These are phyloP conservation scores for Coprinopsis marcescibilis DNA, from an alignment of 768 basidiomycete species.

Conservation along the genomic window DNA sequence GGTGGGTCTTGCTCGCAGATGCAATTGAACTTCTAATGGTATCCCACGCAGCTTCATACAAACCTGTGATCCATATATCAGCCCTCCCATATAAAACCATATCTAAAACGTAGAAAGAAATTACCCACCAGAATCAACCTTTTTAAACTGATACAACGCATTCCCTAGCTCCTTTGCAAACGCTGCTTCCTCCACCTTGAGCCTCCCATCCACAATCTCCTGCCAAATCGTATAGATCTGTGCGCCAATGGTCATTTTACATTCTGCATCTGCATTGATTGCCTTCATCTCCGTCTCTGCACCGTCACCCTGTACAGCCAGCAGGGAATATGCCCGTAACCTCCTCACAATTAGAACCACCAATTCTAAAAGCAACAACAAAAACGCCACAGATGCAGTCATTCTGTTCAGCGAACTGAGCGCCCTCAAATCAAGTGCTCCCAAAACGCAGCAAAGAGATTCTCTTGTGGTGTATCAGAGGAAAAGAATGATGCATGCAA, in stretches of 20 bases:
- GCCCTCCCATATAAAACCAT: background rate
- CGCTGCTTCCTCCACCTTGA: slow-evolving; percentile 42
- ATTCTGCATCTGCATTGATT: slow-evolving; percentile 4
- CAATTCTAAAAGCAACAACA: slow-evolving; percentile 67
- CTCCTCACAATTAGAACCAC: slow-evolving; percentile 35
- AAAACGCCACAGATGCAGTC: slow-evolving; percentile 56
- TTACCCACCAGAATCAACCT: slow-evolving; percentile 21
- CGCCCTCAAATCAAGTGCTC: slow-evolving; percentile 64
- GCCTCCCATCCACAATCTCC: slow-evolving; percentile 33
- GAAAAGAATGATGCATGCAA: slow-evolving; percentile 25
- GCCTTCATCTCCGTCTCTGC: background rate
- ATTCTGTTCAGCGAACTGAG: slow-evolving; percentile 52
- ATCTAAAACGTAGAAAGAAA: no score
- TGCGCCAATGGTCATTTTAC: slow-evolving; percentile 39
- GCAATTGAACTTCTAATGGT: slow-evolving; percentile 29
- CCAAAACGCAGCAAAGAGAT: slow-evolving; percentile 78
- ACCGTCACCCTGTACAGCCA: slow-evolving; percentile 1
- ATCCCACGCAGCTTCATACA: slow-evolving; percentile 49
- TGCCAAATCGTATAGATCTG: slow-evolving; percentile 47
- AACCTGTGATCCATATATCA: no score
- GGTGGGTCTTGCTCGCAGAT: slow-evolving; percentile 15
- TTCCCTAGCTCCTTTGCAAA: slow-evolving; percentile 42
- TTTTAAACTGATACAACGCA: slow-evolving; percentile 29
- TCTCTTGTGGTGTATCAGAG: slow-evolving; percentile 28
- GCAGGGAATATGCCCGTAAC: slow-evolving; percentile 6